These are phyloP conservation scores for Trypanosomatidae sp. DNA, from an alignment of 208 protist species.

Conservation along the genomic window DNA sequence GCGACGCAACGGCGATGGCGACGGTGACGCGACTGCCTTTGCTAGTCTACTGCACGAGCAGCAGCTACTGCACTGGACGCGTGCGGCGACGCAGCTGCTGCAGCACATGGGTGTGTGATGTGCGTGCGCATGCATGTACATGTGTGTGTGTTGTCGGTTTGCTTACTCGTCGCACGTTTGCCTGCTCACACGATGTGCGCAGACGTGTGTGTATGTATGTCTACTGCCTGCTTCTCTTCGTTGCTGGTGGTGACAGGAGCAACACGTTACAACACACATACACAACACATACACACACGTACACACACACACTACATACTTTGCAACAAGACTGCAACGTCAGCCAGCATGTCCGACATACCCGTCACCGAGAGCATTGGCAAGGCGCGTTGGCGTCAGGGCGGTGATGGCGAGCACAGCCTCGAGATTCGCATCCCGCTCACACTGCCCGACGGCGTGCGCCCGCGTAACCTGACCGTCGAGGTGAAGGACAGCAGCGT, in stretches of 20 bases:
- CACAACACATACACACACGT: not conserved
- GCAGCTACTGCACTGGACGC: no score
- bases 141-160: no score
- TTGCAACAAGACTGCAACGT: not conserved
- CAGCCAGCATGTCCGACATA: constrained; percentile 9
- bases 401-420: constrained; percentile 32
- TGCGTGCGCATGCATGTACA: no score
- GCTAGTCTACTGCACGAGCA: no score
- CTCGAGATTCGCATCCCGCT: constrained; percentile 69
- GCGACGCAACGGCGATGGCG: no score
- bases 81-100: no score
- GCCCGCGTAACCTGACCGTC: constrained; percentile 57
- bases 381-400: constrained; percentile 57
- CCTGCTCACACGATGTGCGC: no score
- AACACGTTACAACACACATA: not conserved
- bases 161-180: no score
- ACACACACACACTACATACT: not conserved
- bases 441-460: constrained; percentile 38
- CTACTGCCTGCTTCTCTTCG: no score
- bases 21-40: no score
- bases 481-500: constrained; percentile 64
- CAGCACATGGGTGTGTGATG: no score
- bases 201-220: no score
- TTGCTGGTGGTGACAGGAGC: constrained; percentile 39
- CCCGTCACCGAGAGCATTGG: constrained; percentile 37